Evolutionary conservation across 768 basidiomycete species (phyloP).

Genomic region (Pulveroboletus sp.): DNA sequence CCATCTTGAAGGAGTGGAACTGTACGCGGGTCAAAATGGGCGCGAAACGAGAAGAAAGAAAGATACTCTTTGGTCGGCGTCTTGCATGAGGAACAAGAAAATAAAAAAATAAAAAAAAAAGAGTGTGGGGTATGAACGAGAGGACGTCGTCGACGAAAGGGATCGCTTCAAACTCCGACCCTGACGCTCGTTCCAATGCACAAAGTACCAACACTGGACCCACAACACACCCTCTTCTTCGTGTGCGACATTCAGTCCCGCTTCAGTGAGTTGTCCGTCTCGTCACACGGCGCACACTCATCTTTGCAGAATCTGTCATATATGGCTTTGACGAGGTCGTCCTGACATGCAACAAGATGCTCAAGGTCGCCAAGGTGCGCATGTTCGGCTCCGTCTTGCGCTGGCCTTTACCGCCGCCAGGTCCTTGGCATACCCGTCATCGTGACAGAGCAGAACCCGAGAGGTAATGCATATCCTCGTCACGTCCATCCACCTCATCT

Average conservation of each 20-base stretch:
- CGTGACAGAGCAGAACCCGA: slow-evolving; percentile 83
- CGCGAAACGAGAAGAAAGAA: not conserved
- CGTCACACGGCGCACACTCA: no score
- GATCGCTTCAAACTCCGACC: slow-evolving; percentile 26
- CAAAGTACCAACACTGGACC: slow-evolving; percentile 37
- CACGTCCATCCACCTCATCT: slow-evolving; percentile 5
- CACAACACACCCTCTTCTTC: slow-evolving; percentile 54
- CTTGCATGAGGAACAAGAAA: slow-evolving; percentile 36
- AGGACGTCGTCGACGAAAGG: slow-evolving; percentile 32
- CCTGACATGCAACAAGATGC: slow-evolving; percentile 68
- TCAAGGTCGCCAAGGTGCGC: slow-evolving; percentile 68
- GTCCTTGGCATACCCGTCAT: slow-evolving; percentile 68
- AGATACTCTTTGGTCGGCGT: slow-evolving; percentile 32
- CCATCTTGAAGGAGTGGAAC: slow-evolving; percentile 76
- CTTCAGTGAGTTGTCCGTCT: slow-evolving; percentile 54
- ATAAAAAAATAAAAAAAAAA: slow-evolving; percentile 20
- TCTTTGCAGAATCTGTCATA: slow-evolving; percentile 45
- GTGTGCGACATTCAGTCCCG: slow-evolving; percentile 82
- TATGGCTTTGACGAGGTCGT: slow-evolving; percentile 72
- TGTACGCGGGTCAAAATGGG: slow-evolving; percentile 27
- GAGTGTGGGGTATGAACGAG: slow-evolving; percentile 28
- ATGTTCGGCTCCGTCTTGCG: not conserved
- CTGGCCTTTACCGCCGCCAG: slow-evolving; percentile 29
- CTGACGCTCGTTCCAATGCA: slow-evolving; percentile 18
- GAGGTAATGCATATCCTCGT: slow-evolving; percentile 42